phyloP scores from a whole-genome alignment of 768 basidiomycete genomes.

The Lentinula lateritia region DNA sequence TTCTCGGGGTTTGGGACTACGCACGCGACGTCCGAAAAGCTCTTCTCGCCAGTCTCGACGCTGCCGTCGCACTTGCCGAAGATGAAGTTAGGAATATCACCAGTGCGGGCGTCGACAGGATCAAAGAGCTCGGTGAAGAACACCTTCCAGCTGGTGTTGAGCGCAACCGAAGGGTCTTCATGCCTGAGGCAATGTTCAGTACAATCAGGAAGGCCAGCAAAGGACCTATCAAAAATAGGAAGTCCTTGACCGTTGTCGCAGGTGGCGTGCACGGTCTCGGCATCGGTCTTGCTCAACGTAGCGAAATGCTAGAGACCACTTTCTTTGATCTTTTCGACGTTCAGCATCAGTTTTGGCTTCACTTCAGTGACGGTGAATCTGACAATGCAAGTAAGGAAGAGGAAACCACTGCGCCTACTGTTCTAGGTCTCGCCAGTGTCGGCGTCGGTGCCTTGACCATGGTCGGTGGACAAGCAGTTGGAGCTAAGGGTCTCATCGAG shows the following conservation, averaged over 20 bases:
- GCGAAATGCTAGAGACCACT: conserved; percentile 74
- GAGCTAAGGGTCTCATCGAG: conserved; percentile 72
- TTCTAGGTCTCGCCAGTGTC: conserved; percentile 67
- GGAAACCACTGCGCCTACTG: conserved; percentile 42
- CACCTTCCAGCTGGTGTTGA: conserved; percentile 82
- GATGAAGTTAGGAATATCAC: conserved; percentile 75
- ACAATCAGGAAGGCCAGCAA: conserved; percentile 37
- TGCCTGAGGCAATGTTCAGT: conserved; percentile 97
- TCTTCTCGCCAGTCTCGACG: conserved; percentile 77
- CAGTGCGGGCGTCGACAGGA: conserved; percentile 54
- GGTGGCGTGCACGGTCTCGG: conserved; percentile 79
- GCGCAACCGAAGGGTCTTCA: conserved; percentile 77
- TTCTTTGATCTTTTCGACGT: conserved; percentile 85
- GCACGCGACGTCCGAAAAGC: conserved; percentile 71
- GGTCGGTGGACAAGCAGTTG: conserved; percentile 79
- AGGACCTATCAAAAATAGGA: conserved; percentile 26
- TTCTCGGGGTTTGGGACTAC: conserved; percentile 82
- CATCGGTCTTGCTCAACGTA: conserved; percentile 71
- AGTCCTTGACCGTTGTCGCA: conserved; percentile 52
- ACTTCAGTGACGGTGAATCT: conserved; percentile 51
- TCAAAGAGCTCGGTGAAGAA: conserved; percentile 65
- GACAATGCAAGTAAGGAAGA: conserved; percentile 22
- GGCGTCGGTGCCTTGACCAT: conserved; percentile 86
- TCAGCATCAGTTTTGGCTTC: conserved; percentile 68
- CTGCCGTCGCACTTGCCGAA: conserved; percentile 74